Percentiles rank a stretch among this genome's conserved stretches.
These are phyloP conservation scores for Dactylellina sp. DNA, from an alignment of 2,329 filamentous ascomycete species.

Conservation along the genomic window DNA sequence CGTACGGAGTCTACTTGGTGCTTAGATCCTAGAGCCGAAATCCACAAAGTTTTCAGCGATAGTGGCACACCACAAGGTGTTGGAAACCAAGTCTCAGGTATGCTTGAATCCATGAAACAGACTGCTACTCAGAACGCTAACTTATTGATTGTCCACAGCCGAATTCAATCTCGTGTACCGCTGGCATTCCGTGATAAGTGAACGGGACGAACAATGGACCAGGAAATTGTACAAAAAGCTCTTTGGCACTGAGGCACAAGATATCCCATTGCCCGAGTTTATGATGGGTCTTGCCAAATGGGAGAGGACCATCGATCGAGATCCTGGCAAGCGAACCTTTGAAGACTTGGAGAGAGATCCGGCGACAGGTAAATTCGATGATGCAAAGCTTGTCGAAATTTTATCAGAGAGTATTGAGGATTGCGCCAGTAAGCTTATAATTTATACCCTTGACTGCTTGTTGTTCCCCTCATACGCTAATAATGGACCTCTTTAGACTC, in stretches of 20 bases:
- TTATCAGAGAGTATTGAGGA: conserved; percentile 73
- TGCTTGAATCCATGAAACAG: background rate
- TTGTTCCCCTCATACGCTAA: too few species aligned
- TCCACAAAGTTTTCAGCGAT: conserved; percentile 58
- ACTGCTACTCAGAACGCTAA: background rate
- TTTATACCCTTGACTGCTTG: background rate
- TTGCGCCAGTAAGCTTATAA: conserved; percentile 70
- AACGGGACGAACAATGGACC: conserved; percentile 62
- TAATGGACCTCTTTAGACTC: too few species aligned
- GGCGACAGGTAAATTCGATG: conserved; percentile 69
- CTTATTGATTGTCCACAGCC: conserved; percentile 39
- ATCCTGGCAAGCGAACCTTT: conserved; percentile 72
- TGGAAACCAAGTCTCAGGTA: conserved; percentile 62
- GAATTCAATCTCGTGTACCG: conserved; percentile 64
- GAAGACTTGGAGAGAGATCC: conserved; percentile 67
- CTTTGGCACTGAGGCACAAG: conserved; percentile 38
- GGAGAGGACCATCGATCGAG: conserved; percentile 71
- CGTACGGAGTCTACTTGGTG: conserved; percentile 61
- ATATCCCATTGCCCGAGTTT: conserved; percentile 72
- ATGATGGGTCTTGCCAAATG: conserved; percentile 74
- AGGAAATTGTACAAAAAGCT: conserved; percentile 60
- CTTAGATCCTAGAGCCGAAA: conserved; percentile 61
- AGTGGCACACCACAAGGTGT: conserved; percentile 60
- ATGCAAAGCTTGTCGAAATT: conserved; percentile 71
- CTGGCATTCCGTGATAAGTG: conserved; percentile 62